phyloP scores from a whole-genome alignment of 306 rosid genomes.

The Coriaria nepalensis region DNA sequence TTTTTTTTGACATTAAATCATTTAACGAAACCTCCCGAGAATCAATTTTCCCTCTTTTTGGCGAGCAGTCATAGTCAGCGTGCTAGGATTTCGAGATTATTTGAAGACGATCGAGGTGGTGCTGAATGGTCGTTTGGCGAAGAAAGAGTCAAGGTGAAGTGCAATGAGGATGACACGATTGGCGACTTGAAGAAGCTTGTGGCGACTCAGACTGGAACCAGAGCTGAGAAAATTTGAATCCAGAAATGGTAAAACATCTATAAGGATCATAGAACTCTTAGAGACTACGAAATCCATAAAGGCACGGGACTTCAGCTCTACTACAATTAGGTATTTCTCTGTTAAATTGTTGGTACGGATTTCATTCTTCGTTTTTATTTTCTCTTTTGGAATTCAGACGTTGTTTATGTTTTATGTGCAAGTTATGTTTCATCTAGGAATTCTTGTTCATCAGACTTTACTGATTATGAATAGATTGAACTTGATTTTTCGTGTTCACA shows the following conservation, averaged over 20 bases:
- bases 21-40: too few species aligned
- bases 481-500: too few species aligned
- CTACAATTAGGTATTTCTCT: constrained; percentile 39
- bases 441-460: too few species aligned
- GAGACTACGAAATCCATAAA: constrained; percentile 78
- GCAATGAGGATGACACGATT: constrained; percentile 85
- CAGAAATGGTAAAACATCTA: constrained; percentile 80
- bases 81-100: constrained; percentile 7
- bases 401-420: background rate
- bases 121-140: constrained; percentile 73
- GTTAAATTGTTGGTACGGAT: too few species aligned
- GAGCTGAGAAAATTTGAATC: constrained; percentile 66
- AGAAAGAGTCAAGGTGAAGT: constrained; percentile 94
- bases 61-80: background rate
- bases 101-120: constrained; percentile 92
- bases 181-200: constrained; percentile 89
- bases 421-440: background rate
- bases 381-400: background rate
- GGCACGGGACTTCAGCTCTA: constrained; percentile 98
- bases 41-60: too few species aligned
- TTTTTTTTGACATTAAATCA: too few species aligned
- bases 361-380: background rate
- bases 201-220: constrained; percentile 90
- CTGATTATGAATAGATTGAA: too few species aligned
- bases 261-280: constrained; percentile 83